Base-by-base conservation (phyloP, 2,329 filamentous ascomycete species). In the Clonostachys sp. region DNA sequence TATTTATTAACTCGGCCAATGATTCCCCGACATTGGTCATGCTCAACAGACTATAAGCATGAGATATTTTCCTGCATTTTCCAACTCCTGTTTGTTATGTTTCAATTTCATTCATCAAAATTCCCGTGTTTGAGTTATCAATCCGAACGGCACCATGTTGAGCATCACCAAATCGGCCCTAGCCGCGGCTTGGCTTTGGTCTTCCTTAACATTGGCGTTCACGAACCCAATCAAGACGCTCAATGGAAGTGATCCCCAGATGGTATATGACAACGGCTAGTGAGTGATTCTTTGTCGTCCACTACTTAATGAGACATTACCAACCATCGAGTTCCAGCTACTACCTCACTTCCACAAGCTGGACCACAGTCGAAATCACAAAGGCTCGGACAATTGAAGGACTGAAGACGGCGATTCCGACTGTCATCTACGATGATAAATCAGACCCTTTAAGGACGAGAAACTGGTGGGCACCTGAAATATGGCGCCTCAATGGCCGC, bases 401-500 rank as follows among this genome's bases (percentile, higher is more conserved):
- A 10, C 53, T 57, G 16, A 52, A 53, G 34, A 53, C 44, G 5
- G 48, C 50, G 12, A 41, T 34, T 6, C 43, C 49, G 5, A 41
- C 35, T 16, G 41, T 48, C 18, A 46, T 54, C 33, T 57, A 50
- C 45, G 41, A 40, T 5, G 49, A 53, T 34, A 47, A 24, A 16
- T 48, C 48, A 4, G 48, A 53, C 18, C 51, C 53, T 12, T 17
- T 46, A 12, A 50, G 50, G 5, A 34, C 36, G 24, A 20, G 47
- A 14, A 51, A 50, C 47, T 53, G 48, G 42, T 57, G 54, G 54
- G 54, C 53, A 8, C 54, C 54, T 12, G 54, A 55, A 44, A 47
- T 57, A 17, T 48, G 49, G 36, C 34, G 17, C n/a, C 36, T 55
- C 36, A 48, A 53, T 7, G 51, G 47, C 40, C 38, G 49, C 33